Conservation (phyloP, 352 stramenopile species). For the Ophiocytium majus region DNA sequence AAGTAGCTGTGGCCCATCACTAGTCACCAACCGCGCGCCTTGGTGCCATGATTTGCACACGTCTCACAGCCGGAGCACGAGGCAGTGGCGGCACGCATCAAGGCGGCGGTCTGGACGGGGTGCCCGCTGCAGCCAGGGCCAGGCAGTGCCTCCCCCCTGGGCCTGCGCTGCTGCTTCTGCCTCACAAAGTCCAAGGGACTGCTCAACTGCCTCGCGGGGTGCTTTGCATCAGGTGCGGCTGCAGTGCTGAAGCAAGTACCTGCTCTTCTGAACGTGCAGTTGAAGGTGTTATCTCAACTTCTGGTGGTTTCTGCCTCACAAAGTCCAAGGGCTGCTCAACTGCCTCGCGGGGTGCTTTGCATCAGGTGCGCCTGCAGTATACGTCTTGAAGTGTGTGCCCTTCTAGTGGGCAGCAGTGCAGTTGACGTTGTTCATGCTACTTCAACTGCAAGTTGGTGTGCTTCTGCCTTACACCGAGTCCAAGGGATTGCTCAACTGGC, state of each 20-base stretch:
- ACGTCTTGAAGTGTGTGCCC: too few relatives aligned
- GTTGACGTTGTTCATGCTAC: too few relatives aligned
- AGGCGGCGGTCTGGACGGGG: neutral
- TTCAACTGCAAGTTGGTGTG: too few relatives aligned
- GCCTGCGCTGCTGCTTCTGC: conserved; percentile 30
- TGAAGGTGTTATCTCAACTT: conserved; percentile 10
- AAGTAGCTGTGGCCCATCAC: too few relatives aligned
- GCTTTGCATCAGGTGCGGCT: neutral
- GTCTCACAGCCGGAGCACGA: too few relatives aligned
- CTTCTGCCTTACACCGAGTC: conserved; percentile 40
- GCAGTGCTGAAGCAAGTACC: neutral
- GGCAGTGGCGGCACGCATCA: neutral
- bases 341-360: neutral
- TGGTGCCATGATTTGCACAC: too few relatives aligned
- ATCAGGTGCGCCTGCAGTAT: too few relatives aligned
- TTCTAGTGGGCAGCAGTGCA: too few relatives aligned
- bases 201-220: neutral
- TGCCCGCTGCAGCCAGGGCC: conserved; percentile 41
- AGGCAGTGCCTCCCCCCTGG: conserved; percentile 27
- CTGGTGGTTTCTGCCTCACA: conserved; percentile 27
- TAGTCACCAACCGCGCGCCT: too few relatives aligned
- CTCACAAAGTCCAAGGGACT: conserved; percentile 34
- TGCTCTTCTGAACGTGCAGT: neutral
- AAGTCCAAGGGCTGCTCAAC: conserved; percentile 24
- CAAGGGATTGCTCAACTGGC: neutral